Percentiles rank a stretch among this genome's conserved stretches.
Conservation (phyloP, 306 rosid species). For the Macrotyloma uniflorum region DNA sequence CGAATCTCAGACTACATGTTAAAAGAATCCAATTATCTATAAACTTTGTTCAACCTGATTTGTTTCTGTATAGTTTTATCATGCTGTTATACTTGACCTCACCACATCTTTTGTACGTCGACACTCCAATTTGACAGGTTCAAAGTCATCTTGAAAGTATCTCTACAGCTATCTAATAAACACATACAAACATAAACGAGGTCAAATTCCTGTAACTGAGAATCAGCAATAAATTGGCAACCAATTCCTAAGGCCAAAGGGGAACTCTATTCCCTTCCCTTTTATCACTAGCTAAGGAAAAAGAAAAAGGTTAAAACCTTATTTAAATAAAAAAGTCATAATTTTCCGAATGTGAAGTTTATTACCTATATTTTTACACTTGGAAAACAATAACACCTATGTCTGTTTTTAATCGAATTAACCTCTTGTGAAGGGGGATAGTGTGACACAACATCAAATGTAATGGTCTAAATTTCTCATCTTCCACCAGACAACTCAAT, state of each 20-base stretch:
- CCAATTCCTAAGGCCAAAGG: not conserved
- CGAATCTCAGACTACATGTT: too few relatives aligned
- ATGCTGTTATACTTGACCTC: not conserved
- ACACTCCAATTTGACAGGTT: not conserved
- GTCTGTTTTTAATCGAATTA: conserved; percentile 20
- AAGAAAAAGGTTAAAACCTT: too few relatives aligned
- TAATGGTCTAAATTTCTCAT: conserved; percentile 45
- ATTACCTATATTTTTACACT: not conserved
- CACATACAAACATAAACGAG: not conserved
- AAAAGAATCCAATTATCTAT: too few relatives aligned
- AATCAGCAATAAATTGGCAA: not conserved
- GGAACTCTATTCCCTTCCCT: not conserved
- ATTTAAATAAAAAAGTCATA: too few relatives aligned
- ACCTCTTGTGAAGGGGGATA: conserved; percentile 34
- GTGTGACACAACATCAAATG: not conserved
- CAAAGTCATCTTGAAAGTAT: not conserved
- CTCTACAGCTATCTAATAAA: not conserved
- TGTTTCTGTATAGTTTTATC: not conserved
- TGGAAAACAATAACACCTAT: conserved; percentile 21
- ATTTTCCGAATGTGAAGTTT: not conserved
- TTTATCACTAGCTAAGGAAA: not conserved
- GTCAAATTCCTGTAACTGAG: not conserved
- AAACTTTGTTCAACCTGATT: too few relatives aligned
- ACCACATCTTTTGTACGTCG: not conserved
- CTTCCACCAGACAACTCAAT: conserved; percentile 86